A percentile compares a stretch with the other conserved stretches of the same genome.
phyloP scores from a whole-genome alignment of 1,284 basidiomycete species.

The Trichosporon asahii region DNA sequence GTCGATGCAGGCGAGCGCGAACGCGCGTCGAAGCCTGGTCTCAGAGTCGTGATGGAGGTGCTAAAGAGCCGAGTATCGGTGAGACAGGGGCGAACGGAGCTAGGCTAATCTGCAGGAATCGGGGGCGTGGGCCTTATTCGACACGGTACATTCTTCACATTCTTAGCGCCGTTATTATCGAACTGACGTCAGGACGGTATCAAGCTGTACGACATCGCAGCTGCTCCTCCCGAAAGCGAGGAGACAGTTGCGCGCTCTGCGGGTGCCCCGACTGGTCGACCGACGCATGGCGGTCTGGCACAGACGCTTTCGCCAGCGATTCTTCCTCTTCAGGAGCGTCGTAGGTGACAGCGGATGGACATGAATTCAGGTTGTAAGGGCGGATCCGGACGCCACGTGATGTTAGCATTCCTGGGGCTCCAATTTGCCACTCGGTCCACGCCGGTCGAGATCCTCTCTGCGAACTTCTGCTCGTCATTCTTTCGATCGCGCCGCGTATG shows the following conservation, averaged over 20 bases:
- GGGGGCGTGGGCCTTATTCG: constrained; percentile 45
- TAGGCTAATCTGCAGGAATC: constrained; percentile 27
- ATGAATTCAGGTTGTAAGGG: not conserved
- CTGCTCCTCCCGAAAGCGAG: constrained; percentile 37
- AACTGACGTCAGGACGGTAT: constrained; percentile 39
- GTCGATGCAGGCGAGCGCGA: constrained; percentile 44
- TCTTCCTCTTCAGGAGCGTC: constrained; percentile 4
- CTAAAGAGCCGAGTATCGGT: constrained; percentile 46
- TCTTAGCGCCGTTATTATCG: not conserved
- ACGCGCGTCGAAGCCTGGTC: constrained; percentile 31
- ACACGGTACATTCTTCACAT: constrained; percentile 38
- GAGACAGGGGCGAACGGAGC: constrained; percentile 15
- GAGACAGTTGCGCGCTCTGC: constrained; percentile 32
- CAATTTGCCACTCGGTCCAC: not conserved
- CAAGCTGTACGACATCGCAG: constrained; percentile 34
- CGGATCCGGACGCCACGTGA: not conserved
- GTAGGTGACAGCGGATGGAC: not conserved
- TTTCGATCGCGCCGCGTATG: not conserved
- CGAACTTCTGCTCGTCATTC: not conserved
- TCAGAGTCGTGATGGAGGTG: constrained; percentile 46
- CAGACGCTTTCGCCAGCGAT: constrained; percentile 36
- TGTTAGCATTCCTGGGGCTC: not conserved
- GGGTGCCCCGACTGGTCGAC: constrained; percentile 34
- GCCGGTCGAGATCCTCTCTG: not conserved
- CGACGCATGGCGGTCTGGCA: constrained; percentile 31